Conservation (phyloP, 495 filamentous ascomycete species). For the Hypoxylon crocopeplum region DNA sequence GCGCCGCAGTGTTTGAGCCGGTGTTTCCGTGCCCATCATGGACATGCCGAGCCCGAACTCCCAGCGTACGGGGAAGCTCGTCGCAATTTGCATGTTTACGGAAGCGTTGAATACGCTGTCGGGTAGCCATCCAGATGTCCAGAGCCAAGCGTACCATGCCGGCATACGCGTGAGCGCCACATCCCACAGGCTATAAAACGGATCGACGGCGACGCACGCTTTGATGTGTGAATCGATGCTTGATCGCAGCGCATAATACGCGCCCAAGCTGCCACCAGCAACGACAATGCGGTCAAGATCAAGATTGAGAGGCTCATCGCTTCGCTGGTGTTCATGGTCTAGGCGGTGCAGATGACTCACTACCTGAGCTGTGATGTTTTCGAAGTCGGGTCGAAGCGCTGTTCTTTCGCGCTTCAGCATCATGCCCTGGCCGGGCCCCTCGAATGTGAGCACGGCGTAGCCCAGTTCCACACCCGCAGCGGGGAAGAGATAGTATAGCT, state of each 20-base stretch:
- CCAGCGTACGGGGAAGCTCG: no score
- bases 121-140: neutral
- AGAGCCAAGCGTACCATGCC: neutral
- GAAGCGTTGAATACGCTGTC: no score
- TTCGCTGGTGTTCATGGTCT: no score
- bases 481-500: slow-evolving; percentile 49
- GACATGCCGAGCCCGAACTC: no score
- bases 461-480: slow-evolving; percentile 41
- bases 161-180: slow-evolving; percentile 42
- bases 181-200: slow-evolving; percentile 48
- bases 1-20: no score
- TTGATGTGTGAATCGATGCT: slow-evolving; percentile 52
- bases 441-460: slow-evolving; percentile 56
- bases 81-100: no score
- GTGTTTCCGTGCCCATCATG: no score
- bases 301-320: no score
- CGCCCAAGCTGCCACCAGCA: slow-evolving; percentile 52
- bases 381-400: slow-evolving; percentile 47
- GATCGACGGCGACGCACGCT: slow-evolving; percentile 54
- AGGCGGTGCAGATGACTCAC: slow-evolving; percentile 50
- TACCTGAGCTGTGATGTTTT: slow-evolving; percentile 38
- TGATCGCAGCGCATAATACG: slow-evolving; percentile 49
- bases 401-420: slow-evolving; percentile 39
- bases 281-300: slow-evolving; percentile 52
- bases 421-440: slow-evolving; percentile 60